Base-by-base conservation (phyloP, 345 rosid species). In the Eucalyptus grandis region DNA sequence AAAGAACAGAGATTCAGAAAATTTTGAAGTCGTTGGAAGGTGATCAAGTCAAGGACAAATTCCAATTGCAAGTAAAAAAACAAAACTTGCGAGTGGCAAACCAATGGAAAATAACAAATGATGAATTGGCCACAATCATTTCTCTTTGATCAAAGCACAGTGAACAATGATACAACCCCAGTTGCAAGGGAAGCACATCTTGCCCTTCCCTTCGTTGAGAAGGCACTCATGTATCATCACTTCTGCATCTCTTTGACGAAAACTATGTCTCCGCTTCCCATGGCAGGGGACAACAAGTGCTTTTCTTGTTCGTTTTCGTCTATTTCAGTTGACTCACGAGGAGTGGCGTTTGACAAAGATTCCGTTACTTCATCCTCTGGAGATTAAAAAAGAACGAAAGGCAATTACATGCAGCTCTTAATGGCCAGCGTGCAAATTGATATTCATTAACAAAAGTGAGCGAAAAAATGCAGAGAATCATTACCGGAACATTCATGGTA, bases 401-500 rank as follows among this genome's bases (percentile, higher is more conserved):
- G 40, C 87, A 82, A 62, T 47, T 31, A 10, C 54, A 53, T 34
- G n/a, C 62, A 87, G 11, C 43, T 49, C 46, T 86, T 86, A 58
- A 51, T 65, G 43, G 58, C 26, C 5, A 21, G 86, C 9, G 11
- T 19, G 30, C 37, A 47, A 65, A 88, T n/a, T 65, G 51, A 34
- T 21, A 19, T 46, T 37, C 85, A 2, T 26, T 17, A 30, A 88
- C 14, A 6, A 49, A 24, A 62, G 81, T 30, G 82, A 31, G 49
- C 19, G 1, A 88, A 62, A 43, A 49, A 44, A 67, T 43, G 54
- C 27, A 49, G 85, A 44, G 58, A 80, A 50, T 87, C n/a, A 50
- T 50, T 86, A 93, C 97, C 96, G 14, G 92, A 31, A 91, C 88
- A 89, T 62, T 94, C 97, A n/a, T 93, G 94, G 92, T 95, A 94